Evolutionary conservation across 176 grass and related monocot species (phyloP).

Genomic region (Oryza longistaminata): DNA sequence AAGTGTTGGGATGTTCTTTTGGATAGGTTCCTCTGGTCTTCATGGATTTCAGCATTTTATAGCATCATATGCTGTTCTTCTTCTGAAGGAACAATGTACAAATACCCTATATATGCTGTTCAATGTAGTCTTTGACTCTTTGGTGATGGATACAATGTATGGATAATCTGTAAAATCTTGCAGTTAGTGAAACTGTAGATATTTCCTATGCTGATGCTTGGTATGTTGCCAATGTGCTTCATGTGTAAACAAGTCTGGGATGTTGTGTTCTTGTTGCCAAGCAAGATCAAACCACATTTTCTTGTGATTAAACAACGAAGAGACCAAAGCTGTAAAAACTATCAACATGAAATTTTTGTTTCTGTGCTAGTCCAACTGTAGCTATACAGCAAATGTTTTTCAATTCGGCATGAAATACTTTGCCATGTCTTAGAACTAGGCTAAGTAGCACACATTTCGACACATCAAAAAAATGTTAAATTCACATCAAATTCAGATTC

Average conservation of each 20-base stretch:
- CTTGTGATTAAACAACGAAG: constrained; percentile 15
- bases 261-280: constrained; percentile 4
- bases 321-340: background rate
- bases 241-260: background rate
- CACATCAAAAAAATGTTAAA: background rate
- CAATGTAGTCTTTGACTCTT: background rate
- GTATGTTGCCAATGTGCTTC: background rate
- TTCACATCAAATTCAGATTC: background rate
- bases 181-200: background rate
- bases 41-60: constrained; percentile 15
- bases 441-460: background rate
- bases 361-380: background rate
- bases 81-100: background rate
- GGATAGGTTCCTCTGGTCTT: background rate
- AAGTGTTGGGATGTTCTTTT: background rate
- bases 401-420: background rate
- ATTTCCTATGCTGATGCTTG: constrained; percentile 15
- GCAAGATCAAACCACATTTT: background rate
- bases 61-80: background rate
- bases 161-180: background rate
- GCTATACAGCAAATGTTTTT: background rate
- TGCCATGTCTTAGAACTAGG: background rate
- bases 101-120: background rate
- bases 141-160: constrained; percentile 42
- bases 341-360: background rate